Base-by-base conservation (phyloP, 2,329 filamentous ascomycete species). In the Neonectria ditissima region DNA sequence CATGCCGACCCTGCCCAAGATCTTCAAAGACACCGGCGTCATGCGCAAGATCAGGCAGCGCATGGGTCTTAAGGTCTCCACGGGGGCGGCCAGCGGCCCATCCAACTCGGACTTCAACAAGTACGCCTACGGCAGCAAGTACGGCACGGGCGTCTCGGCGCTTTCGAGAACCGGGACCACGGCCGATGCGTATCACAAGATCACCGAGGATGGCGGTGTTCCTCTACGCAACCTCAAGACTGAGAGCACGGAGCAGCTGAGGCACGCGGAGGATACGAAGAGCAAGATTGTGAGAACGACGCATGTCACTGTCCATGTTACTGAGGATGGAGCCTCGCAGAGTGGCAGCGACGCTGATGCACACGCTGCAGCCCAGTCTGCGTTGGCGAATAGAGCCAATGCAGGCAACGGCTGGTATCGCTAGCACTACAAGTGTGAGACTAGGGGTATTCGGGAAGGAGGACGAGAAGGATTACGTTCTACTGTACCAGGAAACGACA, bases 1-100 rank as follows among this genome's bases (percentile, higher is more conserved):
- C 53, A 65, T 81, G 37, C 80, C 80, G 5, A 79, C 76, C 41
- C 64, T 80, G 0, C 78, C 80, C 3, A 81, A 79, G 65, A 72
- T 81, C 24, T 37, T 37, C 14, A 62, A 54, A 47, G 70, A 74
- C 7, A 65, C 57, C 0, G 63, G 66, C 3, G 58, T 69, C 2
- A 55, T 64, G 11, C 64, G 59, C 41, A 68, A 60, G 41, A 58
- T 74, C 26, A 73, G 74, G 45, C 65, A 50, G 7, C 52, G 37
- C 2, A 63, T 72, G 1, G 72, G 72, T 34, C 64, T 69, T 55
- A 67, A 22, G 13, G 16, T 37, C 14, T 37, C 34, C 34, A 37
- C 34, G 34, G 34, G 34, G 14, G 6, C 34, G 1, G 34, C 34
- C 2, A 37, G 34, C 14, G 34, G 34, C 34, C 34, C 34, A 5